These are phyloP conservation scores for Aquanectria penicillioides DNA, from an alignment of 2,329 filamentous ascomycete genomes.

Conservation along the genomic window DNA sequence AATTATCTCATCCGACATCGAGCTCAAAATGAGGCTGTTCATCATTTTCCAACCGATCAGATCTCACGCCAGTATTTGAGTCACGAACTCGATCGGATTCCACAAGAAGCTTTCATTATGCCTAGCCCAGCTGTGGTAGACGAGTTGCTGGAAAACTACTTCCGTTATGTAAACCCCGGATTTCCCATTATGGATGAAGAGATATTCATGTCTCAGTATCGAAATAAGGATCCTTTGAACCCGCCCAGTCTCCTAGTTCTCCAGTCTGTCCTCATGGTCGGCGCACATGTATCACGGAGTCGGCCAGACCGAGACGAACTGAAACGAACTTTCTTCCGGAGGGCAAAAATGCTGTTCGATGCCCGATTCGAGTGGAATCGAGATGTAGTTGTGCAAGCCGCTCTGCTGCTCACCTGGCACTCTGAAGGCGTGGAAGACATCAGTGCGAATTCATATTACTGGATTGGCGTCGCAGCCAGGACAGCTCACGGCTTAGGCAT, in stretches of 20 bases:
- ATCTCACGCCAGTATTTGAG: too few relatives aligned
- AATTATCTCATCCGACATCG: too few relatives aligned
- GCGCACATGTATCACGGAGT: not conserved
- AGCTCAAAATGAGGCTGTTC: too few relatives aligned
- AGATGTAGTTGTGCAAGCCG: conserved; percentile 59
- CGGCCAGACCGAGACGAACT: conserved; percentile 6
- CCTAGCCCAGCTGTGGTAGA: not conserved
- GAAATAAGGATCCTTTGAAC: not conserved
- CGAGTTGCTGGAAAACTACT: not conserved
- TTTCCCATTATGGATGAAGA: conserved; percentile 15
- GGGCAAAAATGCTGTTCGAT: conserved; percentile 61
- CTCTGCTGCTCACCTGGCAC: conserved; percentile 61
- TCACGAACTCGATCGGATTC: too few relatives aligned
- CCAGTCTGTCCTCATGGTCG: conserved; percentile 8
- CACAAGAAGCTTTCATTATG: not conserved
- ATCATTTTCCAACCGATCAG: too few relatives aligned
- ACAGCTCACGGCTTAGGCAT: conserved; percentile 61
- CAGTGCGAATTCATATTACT: conserved; percentile 56
- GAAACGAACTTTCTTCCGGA: conserved; percentile 58
- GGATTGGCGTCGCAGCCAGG: conserved; percentile 59
- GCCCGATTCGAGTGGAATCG: conserved; percentile 60
- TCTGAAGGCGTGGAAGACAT: conserved; percentile 61
- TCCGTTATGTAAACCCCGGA: conserved; percentile 4
- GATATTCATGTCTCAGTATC: conserved; percentile 4
- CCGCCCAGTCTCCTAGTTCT: not conserved